Evolutionary conservation across 169 alveolate species (phyloP), one percentile per base, ranked within the genome.

Genomic region (Plasmodium adleri): DNA sequence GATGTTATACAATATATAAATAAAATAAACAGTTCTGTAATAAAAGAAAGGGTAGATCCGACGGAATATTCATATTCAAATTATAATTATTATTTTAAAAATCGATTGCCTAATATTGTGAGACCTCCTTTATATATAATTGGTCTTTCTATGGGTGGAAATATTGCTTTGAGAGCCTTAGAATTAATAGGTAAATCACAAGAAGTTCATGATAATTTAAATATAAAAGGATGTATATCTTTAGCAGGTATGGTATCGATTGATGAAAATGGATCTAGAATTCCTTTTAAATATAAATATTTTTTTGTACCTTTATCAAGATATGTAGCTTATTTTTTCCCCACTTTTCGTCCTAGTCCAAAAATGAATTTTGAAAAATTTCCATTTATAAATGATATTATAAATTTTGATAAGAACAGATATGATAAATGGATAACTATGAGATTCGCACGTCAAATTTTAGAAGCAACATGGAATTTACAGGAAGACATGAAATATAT

Each of bases 111-210:
- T 32, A 72, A 72, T 10, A 50, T 58, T 32, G 17, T 15, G 12
- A 80, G 63, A 24, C 86, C 88, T 9, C 88, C 73, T 54, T 59
- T 72, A 6, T 85, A 78, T 74, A 80, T 92, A 50, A 54, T 67
- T 5, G 95, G 95, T 32, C 39, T 92, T 39, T 86, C 93, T 26
- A 92, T 92, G 95, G 95, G 95, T 13, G 95, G 95, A 22, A 88
- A 88, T 87, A 89, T 92, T 7, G 94, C 64, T n/a, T 52, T 92
- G 43, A 13, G 94, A 9, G 24, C 68, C 12, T 70, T 86, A 54
- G 74, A 88, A 56, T 47, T 74, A 49, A 50, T 72, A 9, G 50
- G 59, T 32, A 10, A 68, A 52, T 24, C 20, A 7, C 26, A 39
- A 47, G 20, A 45, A 15, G 52, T 54, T 66, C 66, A 76, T 17